phyloP scores from a whole-genome alignment of 106 monocot genomes.

The Platanthera guangdongensis region DNA sequence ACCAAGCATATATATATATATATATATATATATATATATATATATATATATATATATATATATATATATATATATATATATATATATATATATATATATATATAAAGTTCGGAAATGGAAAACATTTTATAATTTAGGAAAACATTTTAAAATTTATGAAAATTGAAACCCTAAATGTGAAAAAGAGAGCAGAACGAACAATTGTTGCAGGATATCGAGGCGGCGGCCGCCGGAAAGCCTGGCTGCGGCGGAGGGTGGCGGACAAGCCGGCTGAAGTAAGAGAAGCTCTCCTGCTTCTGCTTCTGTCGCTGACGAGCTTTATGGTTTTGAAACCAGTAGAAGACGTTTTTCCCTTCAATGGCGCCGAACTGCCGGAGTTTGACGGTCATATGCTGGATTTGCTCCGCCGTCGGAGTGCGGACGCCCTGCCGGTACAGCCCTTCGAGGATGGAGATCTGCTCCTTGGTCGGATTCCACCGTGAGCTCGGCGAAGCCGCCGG shows the following conservation, averaged over 20 bases:
- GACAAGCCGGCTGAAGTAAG: constrained; percentile 48
- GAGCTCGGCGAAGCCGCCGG: not conserved
- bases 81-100: too few relatives aligned
- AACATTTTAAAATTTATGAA: too few relatives aligned
- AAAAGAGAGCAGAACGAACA: constrained; percentile 1
- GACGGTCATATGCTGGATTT: constrained; percentile 78
- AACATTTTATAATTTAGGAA: too few relatives aligned
- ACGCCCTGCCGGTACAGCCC: constrained; percentile 62
- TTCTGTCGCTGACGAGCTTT: constrained; percentile 84
- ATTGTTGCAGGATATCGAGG: not conserved
- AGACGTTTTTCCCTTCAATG: constrained; percentile 94
- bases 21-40: too few relatives aligned
- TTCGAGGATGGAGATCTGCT: constrained; percentile 74
- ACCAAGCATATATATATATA: too few relatives aligned
- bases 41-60: too few relatives aligned
- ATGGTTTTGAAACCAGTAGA: constrained; percentile 99
- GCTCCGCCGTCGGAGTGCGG: constrained; percentile 73
- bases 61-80: too few relatives aligned
- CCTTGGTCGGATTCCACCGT: constrained; percentile 86
- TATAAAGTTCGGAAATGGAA: too few relatives aligned
- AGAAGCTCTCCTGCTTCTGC: constrained; percentile 68
- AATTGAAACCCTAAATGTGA: not conserved
- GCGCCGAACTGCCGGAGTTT: constrained; percentile 54
- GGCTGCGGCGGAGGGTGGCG: constrained; percentile 7
- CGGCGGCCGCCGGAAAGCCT: not conserved